These are phyloP conservation scores for Termitomyces sp. DNA, from an alignment of 768 basidiomycete genomes.

Conservation along the genomic window DNA sequence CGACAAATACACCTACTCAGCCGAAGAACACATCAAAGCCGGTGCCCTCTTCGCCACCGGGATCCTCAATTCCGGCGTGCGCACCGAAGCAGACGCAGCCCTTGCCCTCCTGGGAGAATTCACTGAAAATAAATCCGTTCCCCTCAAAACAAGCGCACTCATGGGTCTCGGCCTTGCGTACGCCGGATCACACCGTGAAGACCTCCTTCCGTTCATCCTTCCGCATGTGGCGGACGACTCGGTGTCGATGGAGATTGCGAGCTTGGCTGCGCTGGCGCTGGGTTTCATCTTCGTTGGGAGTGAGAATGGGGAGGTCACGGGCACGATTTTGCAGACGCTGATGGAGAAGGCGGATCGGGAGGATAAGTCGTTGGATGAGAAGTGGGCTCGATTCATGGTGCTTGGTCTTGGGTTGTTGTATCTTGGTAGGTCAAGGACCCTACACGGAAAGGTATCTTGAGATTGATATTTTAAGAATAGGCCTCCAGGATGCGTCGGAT, in stretches of 20 bases:
- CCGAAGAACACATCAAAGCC: slow-evolving; percentile 96
- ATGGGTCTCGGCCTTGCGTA: slow-evolving; percentile 94
- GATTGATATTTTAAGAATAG: slow-evolving; percentile 31
- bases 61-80: slow-evolving; percentile 82
- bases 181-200: slow-evolving; percentile 87
- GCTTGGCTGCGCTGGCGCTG: slow-evolving; percentile 80
- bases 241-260: slow-evolving; percentile 83
- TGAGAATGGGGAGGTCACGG: slow-evolving; percentile 88
- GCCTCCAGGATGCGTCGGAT: slow-evolving; percentile 88
- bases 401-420: slow-evolving; percentile 87
- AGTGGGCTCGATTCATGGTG: slow-evolving; percentile 90
- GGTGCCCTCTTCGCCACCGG: slow-evolving; percentile 95
- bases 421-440: slow-evolving; percentile 54
- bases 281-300: slow-evolving; percentile 97
- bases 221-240: slow-evolving; percentile 79
- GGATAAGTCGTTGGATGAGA: slow-evolving; percentile 75
- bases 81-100: slow-evolving; percentile 90
- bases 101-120: slow-evolving; percentile 88
- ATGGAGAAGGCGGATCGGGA: slow-evolving; percentile 70
- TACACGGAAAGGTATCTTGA: too few relatives aligned
- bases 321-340: slow-evolving; percentile 83
- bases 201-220: slow-evolving; percentile 70
- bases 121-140: slow-evolving; percentile 78
- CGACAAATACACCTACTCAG: slow-evolving; percentile 95
- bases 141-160: slow-evolving; percentile 83